Evolutionary conservation across 306 rosid species (phyloP).

Genomic region (Inga laurina): DNA sequence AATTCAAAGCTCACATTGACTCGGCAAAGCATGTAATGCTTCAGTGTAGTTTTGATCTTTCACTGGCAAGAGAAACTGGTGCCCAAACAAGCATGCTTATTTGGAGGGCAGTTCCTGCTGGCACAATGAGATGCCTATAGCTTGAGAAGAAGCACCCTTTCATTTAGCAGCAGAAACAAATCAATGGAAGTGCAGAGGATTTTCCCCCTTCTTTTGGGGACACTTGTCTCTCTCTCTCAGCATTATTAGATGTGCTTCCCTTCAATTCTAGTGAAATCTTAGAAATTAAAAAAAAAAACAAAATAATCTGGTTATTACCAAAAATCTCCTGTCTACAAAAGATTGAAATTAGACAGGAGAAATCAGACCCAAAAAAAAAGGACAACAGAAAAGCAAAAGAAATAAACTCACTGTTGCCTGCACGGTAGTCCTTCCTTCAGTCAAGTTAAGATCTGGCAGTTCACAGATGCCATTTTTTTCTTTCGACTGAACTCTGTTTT

Average conservation of each 20-base stretch:
- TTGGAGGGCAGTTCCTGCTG: conserved; percentile 15
- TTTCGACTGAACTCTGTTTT: conserved; percentile 49
- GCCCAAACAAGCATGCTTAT: conserved; percentile 18
- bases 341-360: neutral
- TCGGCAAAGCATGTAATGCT: conserved; percentile 18
- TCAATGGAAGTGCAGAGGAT: conserved; percentile 19
- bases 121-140: conserved; percentile 21
- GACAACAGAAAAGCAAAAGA: conserved; percentile 5
- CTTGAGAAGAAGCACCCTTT: conserved; percentile 21
- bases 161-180: conserved; percentile 17
- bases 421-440: conserved; percentile 51
- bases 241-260: neutral
- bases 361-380: neutral
- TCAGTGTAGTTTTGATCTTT: conserved; percentile 24
- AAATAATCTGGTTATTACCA: neutral
- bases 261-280: neutral
- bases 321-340: neutral
- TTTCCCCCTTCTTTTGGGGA: neutral
- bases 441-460: conserved; percentile 65
- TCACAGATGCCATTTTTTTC: conserved; percentile 68
- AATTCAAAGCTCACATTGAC: conserved; percentile 16
- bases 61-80: conserved; percentile 28
- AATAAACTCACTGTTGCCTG: conserved; percentile 65
- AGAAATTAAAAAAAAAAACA: neutral
- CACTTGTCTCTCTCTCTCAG: conserved; percentile 26